phyloP scores from a whole-genome alignment of 345 rosid genomes.

The Bretschneidera sinensis region DNA sequence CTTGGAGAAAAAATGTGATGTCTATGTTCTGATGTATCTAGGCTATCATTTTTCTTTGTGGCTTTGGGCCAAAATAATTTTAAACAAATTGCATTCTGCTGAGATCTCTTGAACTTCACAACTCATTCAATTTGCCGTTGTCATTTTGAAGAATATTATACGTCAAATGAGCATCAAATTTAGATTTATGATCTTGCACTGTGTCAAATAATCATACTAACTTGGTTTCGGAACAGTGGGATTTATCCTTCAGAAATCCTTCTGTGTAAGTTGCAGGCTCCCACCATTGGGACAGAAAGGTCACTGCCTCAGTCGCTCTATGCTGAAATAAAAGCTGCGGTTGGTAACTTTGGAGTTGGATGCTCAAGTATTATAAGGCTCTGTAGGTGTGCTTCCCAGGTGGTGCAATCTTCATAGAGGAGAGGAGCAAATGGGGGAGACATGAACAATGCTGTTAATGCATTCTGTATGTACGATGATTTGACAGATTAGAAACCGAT shows the following conservation, averaged over 20 bases:
- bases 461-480: too few species aligned
- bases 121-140: too few species aligned
- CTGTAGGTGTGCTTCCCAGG: conserved; percentile 43
- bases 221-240: conserved; percentile 45
- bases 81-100: too few species aligned
- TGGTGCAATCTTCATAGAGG: conserved; percentile 16
- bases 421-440: neutral
- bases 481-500: too few species aligned
- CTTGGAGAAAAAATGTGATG: too few species aligned
- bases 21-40: too few species aligned
- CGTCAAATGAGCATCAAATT: too few species aligned
- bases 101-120: too few species aligned
- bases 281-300: conserved; percentile 13
- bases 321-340: conserved; percentile 30
- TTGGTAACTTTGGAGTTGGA: conserved; percentile 32
- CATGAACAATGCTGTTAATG: too few species aligned
- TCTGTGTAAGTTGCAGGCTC: conserved; percentile 29
- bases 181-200: neutral
- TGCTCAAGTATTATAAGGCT: conserved; percentile 47
- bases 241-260: conserved; percentile 48
- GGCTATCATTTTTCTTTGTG: too few species aligned
- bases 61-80: too few species aligned
- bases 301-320: conserved; percentile 22
- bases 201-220: conserved; percentile 2
- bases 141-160: too few species aligned